Evolutionary conservation across 2,329 filamentous ascomycete genomes (phyloP), one percentile per base, ranked within the genome.

Genomic region (Lasiodiplodia sp.): DNA sequence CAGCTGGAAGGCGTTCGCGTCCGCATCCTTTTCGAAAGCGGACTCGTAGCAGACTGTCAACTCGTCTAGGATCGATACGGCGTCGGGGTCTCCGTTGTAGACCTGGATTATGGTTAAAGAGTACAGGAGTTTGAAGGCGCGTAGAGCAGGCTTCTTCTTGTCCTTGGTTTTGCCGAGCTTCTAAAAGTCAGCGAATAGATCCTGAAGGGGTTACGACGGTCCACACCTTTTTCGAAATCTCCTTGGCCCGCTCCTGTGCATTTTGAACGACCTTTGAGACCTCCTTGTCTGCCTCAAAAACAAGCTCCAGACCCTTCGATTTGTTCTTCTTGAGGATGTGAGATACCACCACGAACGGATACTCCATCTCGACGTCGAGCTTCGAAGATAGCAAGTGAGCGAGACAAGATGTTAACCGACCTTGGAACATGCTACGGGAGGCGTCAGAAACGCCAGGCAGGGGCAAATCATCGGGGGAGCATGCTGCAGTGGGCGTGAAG

Each of bases 11-110:
- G 74, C 72, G 66, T 78, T 73, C 5, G 69, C 63, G 72, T 76
- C 56, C 70, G 77, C 70, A 1, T 68, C 83, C 79, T 73, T 88
- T 28, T 62, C 53, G 37, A 68, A 55, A 28, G 67, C 60, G 4
- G 67, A 37, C 11, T 56, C 52, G 69, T 91, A 91, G 77, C 91
- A 94, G 69, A 91, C 84, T 72, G 91, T 87, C n/a, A 97, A 85
- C 73, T 97, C 95, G 66, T 92, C 88, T 10, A 97, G 83, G 70
- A 96, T 90, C 60, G 91, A 90, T 25, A 97, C 87, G 0, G 94
- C 92, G 76, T 98, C 96, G 0, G 91, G 86, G 69, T 97, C 94
- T 28, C 93, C 92, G 74, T 95, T 94, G 81, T 97, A 97, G 10
- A 97, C 86, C 78, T 97, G 93, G 67, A 98, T 85, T 16, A 97